A percentile compares a stretch with the other conserved stretches of the same genome.
Conservation (phyloP, 2,329 filamentous ascomycete species). For the Emergomyces africanus region DNA sequence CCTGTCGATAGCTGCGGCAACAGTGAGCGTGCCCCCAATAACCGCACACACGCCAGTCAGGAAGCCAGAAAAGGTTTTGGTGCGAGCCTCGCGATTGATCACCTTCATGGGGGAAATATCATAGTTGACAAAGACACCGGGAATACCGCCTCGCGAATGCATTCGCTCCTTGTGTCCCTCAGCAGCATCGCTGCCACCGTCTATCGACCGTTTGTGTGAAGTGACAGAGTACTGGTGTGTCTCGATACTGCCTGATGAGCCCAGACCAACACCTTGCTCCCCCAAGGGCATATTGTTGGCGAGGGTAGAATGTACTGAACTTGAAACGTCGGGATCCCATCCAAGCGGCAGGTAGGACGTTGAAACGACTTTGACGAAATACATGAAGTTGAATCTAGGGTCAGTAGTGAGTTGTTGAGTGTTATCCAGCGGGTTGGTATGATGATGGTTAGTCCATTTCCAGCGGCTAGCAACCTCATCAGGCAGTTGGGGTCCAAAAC, state of each 20-base stretch:
- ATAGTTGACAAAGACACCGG: slow-evolving; percentile 97
- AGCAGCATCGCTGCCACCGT: slow-evolving; percentile 68
- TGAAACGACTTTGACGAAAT: slow-evolving; percentile 96
- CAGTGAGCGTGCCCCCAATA: slow-evolving; percentile 86
- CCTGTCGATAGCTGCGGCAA: slow-evolving; percentile 85
- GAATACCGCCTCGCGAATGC: slow-evolving; percentile 83
- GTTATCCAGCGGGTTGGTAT: slow-evolving; percentile 72
- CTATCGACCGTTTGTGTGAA: slow-evolving; percentile 80
- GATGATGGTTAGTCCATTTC: slow-evolving; percentile 81
- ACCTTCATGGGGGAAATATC: slow-evolving; percentile 99
- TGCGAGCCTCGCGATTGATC: slow-evolving; percentile 82
- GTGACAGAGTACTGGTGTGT: slow-evolving; percentile 98
- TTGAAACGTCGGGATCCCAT: slow-evolving; percentile 54
- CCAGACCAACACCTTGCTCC: slow-evolving; percentile 52
- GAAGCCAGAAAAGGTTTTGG: slow-evolving; percentile 86
- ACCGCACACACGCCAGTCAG: slow-evolving; percentile 89
- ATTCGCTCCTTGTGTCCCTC: slow-evolving; percentile 87
- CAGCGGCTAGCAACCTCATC: slow-evolving; percentile 47
- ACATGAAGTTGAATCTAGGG: slow-evolving; percentile 92
- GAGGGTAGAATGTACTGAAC: slow-evolving; percentile 24
- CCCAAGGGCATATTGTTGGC: slow-evolving; percentile 53
- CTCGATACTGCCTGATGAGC: slow-evolving; percentile 69
- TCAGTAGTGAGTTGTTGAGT: slow-evolving; percentile 66
- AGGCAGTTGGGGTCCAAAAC: slow-evolving; percentile 86
- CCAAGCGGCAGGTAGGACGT: slow-evolving; percentile 90